These are phyloP conservation scores for Ochetophila trinervis DNA, from an alignment of 306 rosid genomes.

Conservation along the genomic window DNA sequence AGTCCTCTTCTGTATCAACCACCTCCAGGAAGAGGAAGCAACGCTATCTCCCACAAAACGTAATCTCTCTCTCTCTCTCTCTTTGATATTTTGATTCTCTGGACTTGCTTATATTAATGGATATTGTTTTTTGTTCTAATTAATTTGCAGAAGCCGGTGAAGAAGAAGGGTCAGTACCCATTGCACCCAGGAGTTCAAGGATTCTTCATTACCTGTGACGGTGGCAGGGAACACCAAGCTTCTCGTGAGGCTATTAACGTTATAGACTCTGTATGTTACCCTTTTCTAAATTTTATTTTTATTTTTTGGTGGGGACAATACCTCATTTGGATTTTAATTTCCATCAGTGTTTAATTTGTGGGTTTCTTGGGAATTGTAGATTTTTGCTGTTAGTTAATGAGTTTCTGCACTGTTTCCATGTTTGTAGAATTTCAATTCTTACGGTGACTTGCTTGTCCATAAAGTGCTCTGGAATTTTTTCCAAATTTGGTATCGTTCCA, in stretches of 20 bases:
- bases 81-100: not conserved
- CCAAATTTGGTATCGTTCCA: not conserved
- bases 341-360: not conserved
- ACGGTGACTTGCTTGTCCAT: not conserved
- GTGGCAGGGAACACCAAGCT: slow-evolving; percentile 95
- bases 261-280: slow-evolving; percentile 61
- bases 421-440: not conserved
- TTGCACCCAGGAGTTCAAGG: slow-evolving; percentile 87
- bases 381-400: not conserved
- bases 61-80: slow-evolving; percentile 18
- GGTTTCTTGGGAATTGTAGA: slow-evolving; percentile 3
- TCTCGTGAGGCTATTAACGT: slow-evolving; percentile 81
- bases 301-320: not conserved
- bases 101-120: not conserved
- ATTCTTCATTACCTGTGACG: slow-evolving; percentile 92
- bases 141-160: slow-evolving; percentile 62
- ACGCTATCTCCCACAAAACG: slow-evolving; percentile 86
- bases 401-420: not conserved
- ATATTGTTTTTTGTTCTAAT: not conserved
- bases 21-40: slow-evolving; percentile 59
- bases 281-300: not conserved
- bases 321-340: not conserved
- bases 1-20: slow-evolving; percentile 20
- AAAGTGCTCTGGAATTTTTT: not conserved
- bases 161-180: slow-evolving; percentile 87